A percentile compares a stretch with the other conserved stretches of the same genome.
Evolutionary conservation across 495 filamentous ascomycete species (phyloP).

Genomic region (Pseudevernia furfuracea): DNA sequence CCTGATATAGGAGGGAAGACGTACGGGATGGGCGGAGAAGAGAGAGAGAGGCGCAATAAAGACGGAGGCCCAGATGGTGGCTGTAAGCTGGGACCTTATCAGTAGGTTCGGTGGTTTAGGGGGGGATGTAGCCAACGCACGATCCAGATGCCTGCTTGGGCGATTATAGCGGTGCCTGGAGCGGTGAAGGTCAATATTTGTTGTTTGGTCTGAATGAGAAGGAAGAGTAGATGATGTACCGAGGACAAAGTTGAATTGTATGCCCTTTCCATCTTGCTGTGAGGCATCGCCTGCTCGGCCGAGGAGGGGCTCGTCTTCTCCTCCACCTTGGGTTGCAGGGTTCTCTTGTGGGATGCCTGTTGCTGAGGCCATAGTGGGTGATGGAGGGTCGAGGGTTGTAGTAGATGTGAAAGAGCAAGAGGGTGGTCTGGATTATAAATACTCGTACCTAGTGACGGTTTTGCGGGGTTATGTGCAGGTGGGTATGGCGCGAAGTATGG

Average conservation of each 20-base stretch:
- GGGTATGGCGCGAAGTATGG: no score
- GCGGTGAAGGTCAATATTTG: constrained; percentile 4
- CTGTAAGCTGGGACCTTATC: constrained; percentile 48
- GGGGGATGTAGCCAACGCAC: constrained; percentile 34
- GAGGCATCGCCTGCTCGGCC: constrained; percentile 64
- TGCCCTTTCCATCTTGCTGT: constrained; percentile 53
- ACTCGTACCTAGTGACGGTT: background rate
- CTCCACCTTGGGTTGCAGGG: constrained; percentile 28
- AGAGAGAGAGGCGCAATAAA: constrained; percentile 59
- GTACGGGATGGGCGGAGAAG: constrained; percentile 70
- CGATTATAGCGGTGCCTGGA: constrained; percentile 60
- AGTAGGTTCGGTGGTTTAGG: background rate
- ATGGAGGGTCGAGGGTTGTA: background rate
- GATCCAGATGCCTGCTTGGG: constrained; percentile 59
- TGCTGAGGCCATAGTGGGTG: constrained; percentile 45
- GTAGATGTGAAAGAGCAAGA: background rate
- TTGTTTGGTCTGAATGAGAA: background rate
- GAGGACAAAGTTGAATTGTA: constrained; percentile 66
- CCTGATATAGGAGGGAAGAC: constrained; percentile 34
- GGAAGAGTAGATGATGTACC: constrained; percentile 44
- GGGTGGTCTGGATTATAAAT: background rate
- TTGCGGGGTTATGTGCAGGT: background rate
- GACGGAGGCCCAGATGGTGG: constrained; percentile 65
- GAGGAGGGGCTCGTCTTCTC: constrained; percentile 71
- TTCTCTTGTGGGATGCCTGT: constrained; percentile 43